Evolutionary conservation across 2,329 filamentous ascomycete genomes (phyloP).

Genomic region (Monosporascus sp.): DNA sequence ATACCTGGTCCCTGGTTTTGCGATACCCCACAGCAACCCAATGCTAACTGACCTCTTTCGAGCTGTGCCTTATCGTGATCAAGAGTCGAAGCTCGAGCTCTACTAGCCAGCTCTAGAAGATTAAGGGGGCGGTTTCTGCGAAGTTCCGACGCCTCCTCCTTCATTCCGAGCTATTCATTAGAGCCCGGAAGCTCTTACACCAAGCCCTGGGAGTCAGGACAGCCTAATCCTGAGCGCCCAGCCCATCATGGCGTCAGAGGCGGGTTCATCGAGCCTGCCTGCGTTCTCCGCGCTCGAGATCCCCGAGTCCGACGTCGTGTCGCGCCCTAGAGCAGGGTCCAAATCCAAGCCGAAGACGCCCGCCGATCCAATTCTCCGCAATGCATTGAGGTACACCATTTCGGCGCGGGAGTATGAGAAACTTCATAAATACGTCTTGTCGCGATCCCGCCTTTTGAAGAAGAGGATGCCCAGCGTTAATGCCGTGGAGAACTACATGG

Average conservation of each 20-base stretch:
- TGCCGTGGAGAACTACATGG: conserved; percentile 50
- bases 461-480: conserved; percentile 51
- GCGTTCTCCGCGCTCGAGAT: conserved; percentile 18
- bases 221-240: neutral
- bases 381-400: conserved; percentile 81
- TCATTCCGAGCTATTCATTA: no score
- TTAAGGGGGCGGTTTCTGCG: no score
- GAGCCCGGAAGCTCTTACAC: neutral
- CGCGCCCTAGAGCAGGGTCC: conserved; percentile 15
- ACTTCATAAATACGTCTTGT: conserved; percentile 77
- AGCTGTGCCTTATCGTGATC: no score
- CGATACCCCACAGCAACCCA: neutral
- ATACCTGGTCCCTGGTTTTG: neutral
- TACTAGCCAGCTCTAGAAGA: no score
- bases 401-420: conserved; percentile 79
- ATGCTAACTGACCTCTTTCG: no score
- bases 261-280: conserved; percentile 12
- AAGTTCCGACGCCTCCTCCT: no score
- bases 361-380: conserved; percentile 70
- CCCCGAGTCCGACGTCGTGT: conserved; percentile 8
- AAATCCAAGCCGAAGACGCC: conserved; percentile 22
- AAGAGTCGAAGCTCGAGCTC: no score
- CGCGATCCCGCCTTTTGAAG: conserved; percentile 57
- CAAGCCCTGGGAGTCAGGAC: neutral
- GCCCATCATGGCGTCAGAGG: conserved; percentile 16